Percentiles rank a stretch among this genome's conserved stretches.
Conservation (phyloP, 208 protist genomes). For the Strigomonas galati region DNA sequence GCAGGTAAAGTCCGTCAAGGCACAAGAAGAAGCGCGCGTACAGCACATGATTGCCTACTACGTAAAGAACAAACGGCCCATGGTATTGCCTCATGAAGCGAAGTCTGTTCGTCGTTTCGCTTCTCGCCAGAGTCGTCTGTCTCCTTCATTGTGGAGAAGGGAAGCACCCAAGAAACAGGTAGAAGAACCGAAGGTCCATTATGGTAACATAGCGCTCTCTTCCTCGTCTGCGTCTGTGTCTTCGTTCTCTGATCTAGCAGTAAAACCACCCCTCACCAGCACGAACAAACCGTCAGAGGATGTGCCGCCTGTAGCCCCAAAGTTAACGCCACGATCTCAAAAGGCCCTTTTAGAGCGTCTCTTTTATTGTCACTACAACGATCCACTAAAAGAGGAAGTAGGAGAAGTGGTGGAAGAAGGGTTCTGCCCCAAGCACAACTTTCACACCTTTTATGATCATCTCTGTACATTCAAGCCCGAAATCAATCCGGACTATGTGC, state of each 20-base stretch:
- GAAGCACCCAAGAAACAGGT: neutral
- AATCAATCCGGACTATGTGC: neutral
- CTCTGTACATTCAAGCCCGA: neutral
- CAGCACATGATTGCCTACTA: no score
- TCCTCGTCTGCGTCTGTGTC: no score
- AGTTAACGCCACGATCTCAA: neutral
- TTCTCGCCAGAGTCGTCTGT: no score
- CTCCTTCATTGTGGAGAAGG: neutral
- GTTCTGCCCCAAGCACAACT: neutral
- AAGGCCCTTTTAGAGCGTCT: slow-evolving; percentile 7
- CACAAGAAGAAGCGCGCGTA: no score
- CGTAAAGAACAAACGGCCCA: no score
- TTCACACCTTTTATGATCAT: neutral
- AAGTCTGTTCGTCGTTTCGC: no score
- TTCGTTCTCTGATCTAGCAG: no score
- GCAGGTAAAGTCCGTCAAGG: no score
- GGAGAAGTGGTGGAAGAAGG: neutral
- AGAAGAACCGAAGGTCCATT: neutral
- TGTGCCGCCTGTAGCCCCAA: neutral
- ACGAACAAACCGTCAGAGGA: neutral
- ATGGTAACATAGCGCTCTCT: no score
- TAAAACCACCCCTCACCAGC: no score
- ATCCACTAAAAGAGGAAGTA: neutral
- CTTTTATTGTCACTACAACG: no score
- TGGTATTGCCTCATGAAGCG: no score